phyloP scores from a whole-genome alignment of 495 filamentous ascomycete species.

The Massariosphaeria phaeospora region DNA sequence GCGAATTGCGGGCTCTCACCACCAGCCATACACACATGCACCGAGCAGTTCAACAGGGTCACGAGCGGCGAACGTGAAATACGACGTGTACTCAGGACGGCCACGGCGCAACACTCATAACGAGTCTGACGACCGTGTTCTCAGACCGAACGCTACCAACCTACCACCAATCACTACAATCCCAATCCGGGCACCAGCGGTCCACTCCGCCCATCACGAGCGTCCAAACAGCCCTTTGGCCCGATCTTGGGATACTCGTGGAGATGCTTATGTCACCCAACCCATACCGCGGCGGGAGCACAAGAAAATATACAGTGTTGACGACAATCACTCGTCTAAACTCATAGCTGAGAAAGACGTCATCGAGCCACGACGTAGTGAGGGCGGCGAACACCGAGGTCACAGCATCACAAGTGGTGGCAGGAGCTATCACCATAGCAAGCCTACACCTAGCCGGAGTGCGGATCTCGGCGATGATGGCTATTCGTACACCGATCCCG shows the following conservation, averaged over 20 bases:
- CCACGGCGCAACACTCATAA: constrained; percentile 27
- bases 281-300: constrained; percentile 29
- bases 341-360: constrained; percentile 28
- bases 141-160: background rate
- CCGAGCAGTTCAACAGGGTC: constrained; percentile 16
- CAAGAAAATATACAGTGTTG: constrained; percentile 40
- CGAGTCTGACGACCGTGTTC: constrained; percentile 18
- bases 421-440: constrained; percentile 34
- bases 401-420: constrained; percentile 25
- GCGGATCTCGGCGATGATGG: constrained; percentile 34
- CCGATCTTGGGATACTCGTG: constrained; percentile 23
- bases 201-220: constrained; percentile 20
- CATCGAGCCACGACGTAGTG: constrained; percentile 22
- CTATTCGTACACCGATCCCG: constrained; percentile 42
- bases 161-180: constrained; percentile 16
- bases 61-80: constrained; percentile 15
- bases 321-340: constrained; percentile 31
- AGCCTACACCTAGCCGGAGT: constrained; percentile 13
- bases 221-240: constrained; percentile 25
- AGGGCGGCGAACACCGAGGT: constrained; percentile 25
- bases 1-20: constrained; percentile 18
- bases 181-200: constrained; percentile 21
- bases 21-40: constrained; percentile 10
- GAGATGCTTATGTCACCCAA: constrained; percentile 32
- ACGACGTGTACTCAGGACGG: constrained; percentile 27